Conservation (phyloP, 1,284 basidiomycete species). For the Leccinum cinnamomeum region DNA sequence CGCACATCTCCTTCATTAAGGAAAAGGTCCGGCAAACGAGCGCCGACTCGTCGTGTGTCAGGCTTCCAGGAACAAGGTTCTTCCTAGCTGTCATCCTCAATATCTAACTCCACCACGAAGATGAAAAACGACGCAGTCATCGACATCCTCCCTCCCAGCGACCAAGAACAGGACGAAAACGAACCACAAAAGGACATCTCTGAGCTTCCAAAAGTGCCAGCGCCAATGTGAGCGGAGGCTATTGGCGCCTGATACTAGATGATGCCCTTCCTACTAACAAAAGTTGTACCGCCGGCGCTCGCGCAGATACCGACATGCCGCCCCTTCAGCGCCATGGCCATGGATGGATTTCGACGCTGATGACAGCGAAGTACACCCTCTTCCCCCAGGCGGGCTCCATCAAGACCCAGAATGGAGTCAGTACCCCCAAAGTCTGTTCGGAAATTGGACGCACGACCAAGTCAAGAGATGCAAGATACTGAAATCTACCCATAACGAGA, state of each 20-base stretch:
- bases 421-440: constrained; percentile 52
- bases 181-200: constrained; percentile 20
- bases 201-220: constrained; percentile 25
- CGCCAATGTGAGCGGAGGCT: constrained; percentile 28
- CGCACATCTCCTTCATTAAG: not conserved
- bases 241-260: not conserved
- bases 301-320: constrained; percentile 36
- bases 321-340: constrained; percentile 40
- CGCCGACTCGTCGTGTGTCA: not conserved
- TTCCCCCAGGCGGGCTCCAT: constrained; percentile 11
- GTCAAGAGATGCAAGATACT: constrained; percentile 44
- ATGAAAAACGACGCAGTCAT: constrained; percentile 18
- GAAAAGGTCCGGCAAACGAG: not conserved
- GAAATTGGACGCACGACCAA: constrained; percentile 51
- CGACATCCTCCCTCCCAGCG: constrained; percentile 2
- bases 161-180: constrained; percentile 11
- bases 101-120: constrained; percentile 4
- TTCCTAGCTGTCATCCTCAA: not conserved
- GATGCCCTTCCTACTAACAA: not conserved
- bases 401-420: constrained; percentile 24
- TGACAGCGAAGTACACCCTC: constrained; percentile 23
- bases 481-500: constrained; percentile 17
- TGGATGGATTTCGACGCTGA: constrained; percentile 38
- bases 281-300: constrained; percentile 1
- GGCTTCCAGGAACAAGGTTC: not conserved